These are phyloP conservation scores for Ophiosphaerella narmari DNA, from an alignment of 2,329 filamentous ascomycete species.

Conservation along the genomic window DNA sequence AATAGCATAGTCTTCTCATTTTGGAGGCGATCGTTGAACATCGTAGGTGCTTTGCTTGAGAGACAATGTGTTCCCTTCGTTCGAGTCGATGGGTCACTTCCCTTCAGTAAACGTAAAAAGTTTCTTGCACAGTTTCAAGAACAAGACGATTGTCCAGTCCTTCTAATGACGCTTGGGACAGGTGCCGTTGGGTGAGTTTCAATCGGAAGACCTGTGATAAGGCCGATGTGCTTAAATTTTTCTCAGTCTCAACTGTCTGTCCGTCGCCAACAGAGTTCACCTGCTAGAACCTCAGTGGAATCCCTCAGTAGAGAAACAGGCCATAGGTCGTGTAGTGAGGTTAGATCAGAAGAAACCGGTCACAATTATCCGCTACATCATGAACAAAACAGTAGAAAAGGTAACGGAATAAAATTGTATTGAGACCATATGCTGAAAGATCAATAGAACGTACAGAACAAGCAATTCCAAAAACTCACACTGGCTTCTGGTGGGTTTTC, in stretches of 20 bases:
- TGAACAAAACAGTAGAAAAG: slow-evolving; percentile 27
- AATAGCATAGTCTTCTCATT: slow-evolving; percentile 43
- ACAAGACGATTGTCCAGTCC: slow-evolving; percentile 16
- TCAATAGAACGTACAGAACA: too few species aligned
- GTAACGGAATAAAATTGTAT: neutral
- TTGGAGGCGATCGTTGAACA: slow-evolving; percentile 39
- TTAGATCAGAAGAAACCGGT: slow-evolving; percentile 27
- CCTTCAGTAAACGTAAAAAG: slow-evolving; percentile 16
- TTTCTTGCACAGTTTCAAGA: slow-evolving; percentile 29
- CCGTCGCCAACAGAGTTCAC: slow-evolving; percentile 18
- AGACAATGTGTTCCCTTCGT: slow-evolving; percentile 24
- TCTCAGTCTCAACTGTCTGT: slow-evolving; percentile 12
- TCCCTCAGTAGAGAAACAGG: slow-evolving; percentile 33
- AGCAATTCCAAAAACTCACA: too few species aligned
- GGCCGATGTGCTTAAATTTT: too few species aligned
- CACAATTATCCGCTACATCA: slow-evolving; percentile 25
- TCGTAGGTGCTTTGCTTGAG: slow-evolving; percentile 24
- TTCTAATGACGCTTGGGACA: slow-evolving; percentile 41
- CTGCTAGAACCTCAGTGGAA: slow-evolving; percentile 39
- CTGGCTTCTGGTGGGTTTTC: too few species aligned
- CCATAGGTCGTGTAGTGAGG: slow-evolving; percentile 26
- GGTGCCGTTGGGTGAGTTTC: slow-evolving; percentile 34
- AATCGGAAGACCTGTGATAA: too few species aligned
- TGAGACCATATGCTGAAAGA: too few species aligned
- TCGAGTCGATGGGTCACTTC: slow-evolving; percentile 32